phyloP scores from a whole-genome alignment of 306 rosid genomes.

The Cucumis sativus region Cucumber_9930_V3 NC_026661.2:4605001-4605500 shows the following conservation, averaged over 20 bases:
- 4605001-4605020: not conserved
- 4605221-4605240: not conserved
- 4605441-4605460: not conserved
- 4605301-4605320: not conserved
- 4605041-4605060: not conserved
- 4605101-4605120: conserved; percentile 44
- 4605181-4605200: conserved; percentile 58
- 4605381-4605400: not conserved
- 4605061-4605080: not conserved
- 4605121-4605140: conserved; percentile 85
- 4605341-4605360: not conserved
- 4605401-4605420: not conserved
- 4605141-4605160: conserved; percentile 87
- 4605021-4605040: not conserved
- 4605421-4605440: not conserved
- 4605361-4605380: not conserved
- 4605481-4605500: not conserved
- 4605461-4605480: not conserved
- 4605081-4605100: not conserved
- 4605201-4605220: not conserved
- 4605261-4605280: not conserved
- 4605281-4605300: not conserved
- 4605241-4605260: not conserved
- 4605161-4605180: conserved; percentile 84
- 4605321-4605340: not conserved